Evolutionary conservation across 2,329 filamentous ascomycete genomes (phyloP), one percentile per base, ranked within the genome.

Genomic region (Tolypocladium nubicola): DNA sequence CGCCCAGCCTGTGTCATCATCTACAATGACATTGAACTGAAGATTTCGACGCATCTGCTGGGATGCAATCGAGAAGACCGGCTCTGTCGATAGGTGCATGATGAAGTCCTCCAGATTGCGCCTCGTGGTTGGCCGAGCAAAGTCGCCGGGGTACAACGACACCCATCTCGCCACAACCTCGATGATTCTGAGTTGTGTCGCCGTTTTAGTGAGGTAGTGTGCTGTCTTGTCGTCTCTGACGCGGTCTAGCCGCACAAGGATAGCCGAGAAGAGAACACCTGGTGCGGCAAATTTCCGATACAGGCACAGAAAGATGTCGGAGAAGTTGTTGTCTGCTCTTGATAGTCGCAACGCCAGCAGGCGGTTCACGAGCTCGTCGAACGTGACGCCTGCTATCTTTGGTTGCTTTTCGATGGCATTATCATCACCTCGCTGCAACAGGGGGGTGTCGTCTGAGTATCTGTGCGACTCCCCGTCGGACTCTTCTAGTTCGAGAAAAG

Each of bases 1-100:
- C n/a, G 89, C 90, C 94, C 94, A 99, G 14, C 88, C 86, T 0
- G 88, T 88, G 68, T 99, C 93, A 66, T 97, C 94, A 67, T 97
- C 92, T 65, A 96, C 89, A 7, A 83, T 77, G 1, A 91, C 86
- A 58, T 78, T 79, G 54, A 80, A 78, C 52, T 92, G 88, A 19
- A 97, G 76, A 64, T 89, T 86, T n/a, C 81, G 80, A 23, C 85
- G 82, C 74, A 99, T 94, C 67, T 97, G 90, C 63, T 89, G 87
- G 4, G 90, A 89, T 3, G 92, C 90, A 21, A 89, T 85, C 23
- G 89, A 85, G 71, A 95, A 96, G 54, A 95, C 88, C 11, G 89
- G 86, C 61, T 89, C 88, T 6, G 81, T 82, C 26, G 89, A 82
- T n/a, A 97, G 75, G 45, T 86, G 81, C 21, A 77, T 74, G 40